Percentiles rank a stretch among this genome's conserved stretches.
These are phyloP conservation scores for Colletotrichum scovillei DNA, from an alignment of 2,329 filamentous ascomycete genomes.

Conservation along the genomic window DNA sequence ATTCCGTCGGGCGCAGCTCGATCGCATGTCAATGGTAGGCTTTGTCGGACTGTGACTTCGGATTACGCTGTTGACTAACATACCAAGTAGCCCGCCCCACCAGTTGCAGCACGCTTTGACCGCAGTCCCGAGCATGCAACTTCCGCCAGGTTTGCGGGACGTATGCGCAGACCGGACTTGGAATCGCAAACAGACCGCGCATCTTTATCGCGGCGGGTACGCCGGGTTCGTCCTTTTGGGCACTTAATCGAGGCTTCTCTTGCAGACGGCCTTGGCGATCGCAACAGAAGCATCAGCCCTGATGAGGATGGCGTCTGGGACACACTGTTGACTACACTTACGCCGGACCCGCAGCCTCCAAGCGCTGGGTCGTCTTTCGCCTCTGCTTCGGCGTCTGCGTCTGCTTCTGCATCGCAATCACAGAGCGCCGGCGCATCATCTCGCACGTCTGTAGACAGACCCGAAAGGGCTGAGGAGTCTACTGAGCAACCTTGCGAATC, in stretches of 20 bases:
- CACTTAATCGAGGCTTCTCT: conserved; percentile 13
- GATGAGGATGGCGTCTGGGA: conserved; percentile 79
- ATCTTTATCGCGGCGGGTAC: background rate
- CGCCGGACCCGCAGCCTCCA: conserved; percentile 83
- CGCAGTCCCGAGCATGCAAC: conserved; percentile 34
- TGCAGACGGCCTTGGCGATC: conserved; percentile 84
- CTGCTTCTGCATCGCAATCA: conserved; percentile 50
- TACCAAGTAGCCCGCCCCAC: conserved; percentile 24
- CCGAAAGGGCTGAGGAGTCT: conserved; percentile 49
- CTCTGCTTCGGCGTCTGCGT: conserved; percentile 68
- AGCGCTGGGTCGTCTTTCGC: conserved; percentile 87
- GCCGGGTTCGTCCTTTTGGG: background rate
- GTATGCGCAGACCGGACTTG: background rate
- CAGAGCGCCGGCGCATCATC: conserved; percentile 58
- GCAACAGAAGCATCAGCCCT: conserved; percentile 83
- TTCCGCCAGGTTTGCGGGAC: conserved; percentile 3
- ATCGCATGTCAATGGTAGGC: conserved; percentile 32
- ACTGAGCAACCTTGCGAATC: conserved; percentile 61
- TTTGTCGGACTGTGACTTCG: too few relatives aligned
- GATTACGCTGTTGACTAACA: background rate
- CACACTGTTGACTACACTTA: conserved; percentile 81
- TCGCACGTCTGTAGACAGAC: conserved; percentile 57
- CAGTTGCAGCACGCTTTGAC: conserved; percentile 36
- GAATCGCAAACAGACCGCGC: background rate
- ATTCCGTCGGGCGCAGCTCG: conserved; percentile 18